Percentiles rank a stretch among this genome's conserved stretches.
Evolutionary conservation across 164 flowering plant species (phyloP).

Genomic region (Stephania japonica): DNA sequence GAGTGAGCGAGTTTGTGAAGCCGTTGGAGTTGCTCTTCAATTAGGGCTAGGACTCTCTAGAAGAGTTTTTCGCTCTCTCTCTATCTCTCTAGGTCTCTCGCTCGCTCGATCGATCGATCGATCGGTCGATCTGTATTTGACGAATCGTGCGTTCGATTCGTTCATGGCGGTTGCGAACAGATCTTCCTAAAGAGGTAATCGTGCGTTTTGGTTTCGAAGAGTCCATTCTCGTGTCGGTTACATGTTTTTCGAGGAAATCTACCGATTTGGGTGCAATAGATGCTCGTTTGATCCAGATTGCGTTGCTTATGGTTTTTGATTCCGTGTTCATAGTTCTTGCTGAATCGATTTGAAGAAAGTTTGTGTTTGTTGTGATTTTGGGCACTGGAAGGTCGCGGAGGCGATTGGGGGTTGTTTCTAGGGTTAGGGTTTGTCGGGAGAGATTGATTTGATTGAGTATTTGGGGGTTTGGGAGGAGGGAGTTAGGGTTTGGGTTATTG

Average conservation of each 20-base stretch:
- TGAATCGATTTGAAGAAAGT: not conserved
- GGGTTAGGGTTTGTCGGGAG: not conserved
- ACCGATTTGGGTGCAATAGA: not conserved
- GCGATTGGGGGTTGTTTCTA: not conserved
- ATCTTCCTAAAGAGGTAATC: conserved; percentile 5
- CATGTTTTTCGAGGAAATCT: not conserved
- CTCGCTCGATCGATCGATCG: not conserved
- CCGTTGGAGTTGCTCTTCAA: conserved; percentile 1
- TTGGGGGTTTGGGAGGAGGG: not conserved
- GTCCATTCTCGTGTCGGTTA: not conserved
- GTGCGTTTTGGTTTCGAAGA: not conserved
- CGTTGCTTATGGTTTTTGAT: not conserved
- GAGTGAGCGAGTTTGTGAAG: not conserved
- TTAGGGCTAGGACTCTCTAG: not conserved
- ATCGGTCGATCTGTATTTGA: not conserved
- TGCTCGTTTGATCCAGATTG: not conserved
- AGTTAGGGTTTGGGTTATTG: not conserved
- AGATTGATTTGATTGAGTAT: not conserved
- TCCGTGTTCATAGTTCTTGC: not conserved
- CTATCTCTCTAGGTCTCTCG: not conserved
- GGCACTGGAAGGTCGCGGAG: not conserved
- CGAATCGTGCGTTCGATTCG: not conserved
- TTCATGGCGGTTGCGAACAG: conserved; percentile 9
- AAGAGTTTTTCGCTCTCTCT: not conserved
- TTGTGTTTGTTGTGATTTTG: not conserved